phyloP scores from a whole-genome alignment of 352 stramenopile genomes.

The Phytophthora pistaciae region DNA sequence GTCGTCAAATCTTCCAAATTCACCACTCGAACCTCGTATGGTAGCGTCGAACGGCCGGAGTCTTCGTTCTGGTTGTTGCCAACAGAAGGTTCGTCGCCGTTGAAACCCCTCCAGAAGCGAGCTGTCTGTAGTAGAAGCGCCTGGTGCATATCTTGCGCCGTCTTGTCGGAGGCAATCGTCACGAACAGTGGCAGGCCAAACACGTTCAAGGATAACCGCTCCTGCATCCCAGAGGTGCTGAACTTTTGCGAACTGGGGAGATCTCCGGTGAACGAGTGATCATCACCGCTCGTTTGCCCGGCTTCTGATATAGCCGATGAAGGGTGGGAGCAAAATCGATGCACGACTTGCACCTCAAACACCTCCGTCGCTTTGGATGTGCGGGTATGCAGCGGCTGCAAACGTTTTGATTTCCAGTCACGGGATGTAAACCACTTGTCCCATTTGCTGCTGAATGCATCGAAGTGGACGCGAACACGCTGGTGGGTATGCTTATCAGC shows the following conservation, averaged over 20 bases:
- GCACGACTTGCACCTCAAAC: conserved; percentile 83
- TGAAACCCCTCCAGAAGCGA: conserved; percentile 51
- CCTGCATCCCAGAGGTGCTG: conserved; percentile 14
- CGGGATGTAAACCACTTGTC: conserved; percentile 72
- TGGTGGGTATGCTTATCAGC: conserved; percentile 9
- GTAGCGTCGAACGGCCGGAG: conserved; percentile 24
- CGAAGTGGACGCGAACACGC: conserved; percentile 73
- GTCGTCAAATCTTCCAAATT: conserved; percentile 68
- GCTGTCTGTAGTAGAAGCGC: conserved; percentile 74
- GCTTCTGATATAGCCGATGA: conserved; percentile 10
- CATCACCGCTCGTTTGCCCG: conserved; percentile 25
- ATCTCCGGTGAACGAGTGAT: conserved; percentile 24
- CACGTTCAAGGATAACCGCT: conserved; percentile 44
- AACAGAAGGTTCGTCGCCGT: background rate
- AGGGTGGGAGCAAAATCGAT: conserved; percentile 43
- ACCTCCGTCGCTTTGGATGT: conserved; percentile 62
- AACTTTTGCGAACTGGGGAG: conserved; percentile 27
- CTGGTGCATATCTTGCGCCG: conserved; percentile 67
- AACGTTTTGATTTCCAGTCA: conserved; percentile 67
- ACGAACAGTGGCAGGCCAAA: conserved; percentile 82
- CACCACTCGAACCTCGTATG: conserved; percentile 66
- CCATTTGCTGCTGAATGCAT: conserved; percentile 76
- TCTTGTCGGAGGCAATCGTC: conserved; percentile 77
- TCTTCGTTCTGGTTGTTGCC: conserved; percentile 10
- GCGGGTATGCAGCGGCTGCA: conserved; percentile 52